Evolutionary conservation across 1,284 basidiomycete species (phyloP).

Genomic region (Malassezia pachydermatis): DNA sequence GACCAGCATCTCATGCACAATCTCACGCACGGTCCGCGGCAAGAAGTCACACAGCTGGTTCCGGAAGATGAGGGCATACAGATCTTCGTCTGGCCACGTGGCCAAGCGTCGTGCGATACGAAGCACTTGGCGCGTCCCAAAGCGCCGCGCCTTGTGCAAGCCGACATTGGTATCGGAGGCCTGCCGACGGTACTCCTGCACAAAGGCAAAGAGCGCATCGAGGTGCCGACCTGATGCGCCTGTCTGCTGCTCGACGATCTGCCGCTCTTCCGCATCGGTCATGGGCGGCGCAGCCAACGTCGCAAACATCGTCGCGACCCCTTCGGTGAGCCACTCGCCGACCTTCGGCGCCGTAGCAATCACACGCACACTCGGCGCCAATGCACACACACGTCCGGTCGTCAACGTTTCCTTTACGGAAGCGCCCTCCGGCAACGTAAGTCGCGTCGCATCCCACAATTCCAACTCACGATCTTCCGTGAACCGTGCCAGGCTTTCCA

Average conservation of each 20-base stretch:
- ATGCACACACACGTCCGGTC: conserved; percentile 17
- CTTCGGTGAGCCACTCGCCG: conserved; percentile 48
- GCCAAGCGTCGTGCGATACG: conserved; percentile 45
- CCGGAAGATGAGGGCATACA: conserved; percentile 40
- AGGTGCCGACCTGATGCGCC: conserved; percentile 17
- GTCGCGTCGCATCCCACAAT: conserved; percentile 41
- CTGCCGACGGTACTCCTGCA: conserved; percentile 37
- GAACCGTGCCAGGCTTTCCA: conserved; percentile 38
- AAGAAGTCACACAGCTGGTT: conserved; percentile 47
- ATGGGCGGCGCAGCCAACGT: conserved; percentile 46
- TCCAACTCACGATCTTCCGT: conserved; percentile 43
- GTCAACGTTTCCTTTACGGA: background rate
- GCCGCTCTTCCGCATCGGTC: conserved; percentile 44
- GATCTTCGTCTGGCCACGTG: conserved; percentile 32
- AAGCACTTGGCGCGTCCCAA: conserved; percentile 48
- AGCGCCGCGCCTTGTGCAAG: conserved; percentile 41
- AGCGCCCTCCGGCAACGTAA: background rate
- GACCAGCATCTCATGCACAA: conserved; percentile 32
- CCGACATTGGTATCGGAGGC: conserved; percentile 36
- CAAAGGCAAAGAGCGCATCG: conserved; percentile 38
- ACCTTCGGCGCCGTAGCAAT: conserved; percentile 43
- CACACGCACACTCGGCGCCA: conserved; percentile 40
- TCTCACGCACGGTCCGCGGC: conserved; percentile 42
- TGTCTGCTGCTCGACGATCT: conserved; percentile 26
- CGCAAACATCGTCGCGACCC: conserved; percentile 42